Percentiles rank a stretch among this genome's conserved stretches.
phyloP scores from a whole-genome alignment of 169 alveolate genomes.

The Theileria parva region DNA sequence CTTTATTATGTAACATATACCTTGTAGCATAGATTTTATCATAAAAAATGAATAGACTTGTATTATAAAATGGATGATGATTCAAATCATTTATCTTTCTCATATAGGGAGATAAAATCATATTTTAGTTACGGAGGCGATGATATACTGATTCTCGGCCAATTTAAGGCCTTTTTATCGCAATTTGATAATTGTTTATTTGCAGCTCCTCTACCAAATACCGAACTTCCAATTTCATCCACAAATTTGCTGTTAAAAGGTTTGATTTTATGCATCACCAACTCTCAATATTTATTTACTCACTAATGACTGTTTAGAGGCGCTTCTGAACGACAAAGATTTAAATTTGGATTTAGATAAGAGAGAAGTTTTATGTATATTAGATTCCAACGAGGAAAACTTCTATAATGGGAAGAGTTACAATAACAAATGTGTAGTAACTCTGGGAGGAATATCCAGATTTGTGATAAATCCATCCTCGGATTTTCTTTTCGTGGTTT shows the following conservation, averaged over 20 bases:
- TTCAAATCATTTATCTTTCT: conserved; percentile 24
- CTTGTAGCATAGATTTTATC: neutral
- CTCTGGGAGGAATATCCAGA: conserved; percentile 59
- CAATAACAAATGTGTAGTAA: conserved; percentile 25
- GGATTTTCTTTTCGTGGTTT: conserved; percentile 40
- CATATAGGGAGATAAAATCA: conserved; percentile 40
- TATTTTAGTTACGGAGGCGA: conserved; percentile 56
- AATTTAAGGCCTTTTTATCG: conserved; percentile 20
- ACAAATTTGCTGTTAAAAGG: conserved; percentile 40
- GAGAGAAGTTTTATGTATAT: conserved; percentile 44
- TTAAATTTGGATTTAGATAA: conserved; percentile 13
- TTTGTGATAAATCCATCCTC: conserved; percentile 19
- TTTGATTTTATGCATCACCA: neutral
- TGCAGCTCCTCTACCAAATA: conserved; percentile 35
- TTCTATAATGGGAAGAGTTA: conserved; percentile 33
- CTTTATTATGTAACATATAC: conserved; percentile 3
- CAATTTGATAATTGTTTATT: conserved; percentile 57
- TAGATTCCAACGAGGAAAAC: conserved; percentile 62
- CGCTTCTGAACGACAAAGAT: conserved; percentile 38
- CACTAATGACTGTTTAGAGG: conserved; percentile 16
- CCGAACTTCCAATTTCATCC: conserved; percentile 7
- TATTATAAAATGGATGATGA: conserved; percentile 15
- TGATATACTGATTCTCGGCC: conserved; percentile 37
- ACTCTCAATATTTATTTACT: neutral
- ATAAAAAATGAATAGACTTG: neutral